Evolutionary conservation across 2,329 filamentous ascomycete genomes (phyloP), one percentile per base, ranked within the genome.

Genomic region (Tolypocladium tropicale): DNA sequence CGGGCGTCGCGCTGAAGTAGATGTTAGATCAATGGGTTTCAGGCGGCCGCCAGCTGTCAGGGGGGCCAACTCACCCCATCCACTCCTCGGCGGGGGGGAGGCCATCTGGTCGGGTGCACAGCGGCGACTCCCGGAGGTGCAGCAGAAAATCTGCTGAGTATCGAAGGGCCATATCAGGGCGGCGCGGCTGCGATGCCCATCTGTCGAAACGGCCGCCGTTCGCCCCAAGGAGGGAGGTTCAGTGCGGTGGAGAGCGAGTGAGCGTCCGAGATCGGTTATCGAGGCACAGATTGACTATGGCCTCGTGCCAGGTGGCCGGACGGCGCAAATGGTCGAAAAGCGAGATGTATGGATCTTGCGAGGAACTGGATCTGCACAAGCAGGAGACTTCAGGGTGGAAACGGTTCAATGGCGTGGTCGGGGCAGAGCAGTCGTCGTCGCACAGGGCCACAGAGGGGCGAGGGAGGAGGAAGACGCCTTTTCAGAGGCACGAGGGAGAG

Each of bases 71-170:
- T 68, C 78, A 95, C 88, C 93, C 91, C 90, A 96, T 95, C 92
- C 92, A 97, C 77, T 95, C 90, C 75, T 95, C 90, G 60, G 87
- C 82, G 30, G 90, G 88, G 61, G 91, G 92, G 50, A 96, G 80
- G 61, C 80, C 82, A 60, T 86, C 77, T 51, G 93, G 93, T 73
- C 89, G 95, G 64, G 81, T 76, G 67, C 91, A 91, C 70, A 96
- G 78, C 62, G 91, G 91, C 61, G 93, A 96, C 58, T 87, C 79
- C 72, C 86, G 83, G 66, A 97, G 77, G 70, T 80, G 79, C 65
- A 90, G 77, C 64, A 97, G 78, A 73, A 88, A 81, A 61, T 92
- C 89, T 72, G 82, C 78, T 60, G 88, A 81, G 72, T 96, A 96
- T 77, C 83, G 81, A 67, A 77, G 70, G 67, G 77, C 74, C 78